Evolutionary conservation across 306 rosid genomes (phyloP).

Genomic region (Cicer cuneatum): DNA sequence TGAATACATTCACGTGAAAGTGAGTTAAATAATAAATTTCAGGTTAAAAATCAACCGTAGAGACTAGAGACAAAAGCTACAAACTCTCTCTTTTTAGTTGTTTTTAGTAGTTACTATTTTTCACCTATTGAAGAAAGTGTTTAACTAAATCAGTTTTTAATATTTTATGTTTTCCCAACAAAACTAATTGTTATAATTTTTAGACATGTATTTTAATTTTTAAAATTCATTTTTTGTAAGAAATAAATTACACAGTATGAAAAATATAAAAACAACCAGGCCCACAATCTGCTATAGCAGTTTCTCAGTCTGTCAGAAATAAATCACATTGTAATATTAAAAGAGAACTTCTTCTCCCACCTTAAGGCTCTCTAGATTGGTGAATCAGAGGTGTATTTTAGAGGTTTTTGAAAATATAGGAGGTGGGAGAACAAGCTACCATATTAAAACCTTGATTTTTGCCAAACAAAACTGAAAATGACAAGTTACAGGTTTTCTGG

Average conservation of each 20-base stretch:
- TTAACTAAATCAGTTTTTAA: constrained; percentile 5
- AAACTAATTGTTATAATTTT: constrained; percentile 12
- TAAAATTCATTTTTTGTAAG: not conserved
- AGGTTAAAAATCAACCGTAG: too few relatives aligned
- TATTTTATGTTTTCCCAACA: not conserved
- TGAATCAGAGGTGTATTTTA: too few relatives aligned
- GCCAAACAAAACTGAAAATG: constrained; percentile 10
- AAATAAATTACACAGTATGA: not conserved
- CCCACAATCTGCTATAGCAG: not conserved
- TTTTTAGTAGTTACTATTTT: not conserved
- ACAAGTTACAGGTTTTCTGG: not conserved
- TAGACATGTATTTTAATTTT: not conserved
- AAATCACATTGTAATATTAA: not conserved
- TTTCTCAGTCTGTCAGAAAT: constrained; percentile 4
- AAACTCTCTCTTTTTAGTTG: not conserved
- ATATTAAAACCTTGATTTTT: not conserved
- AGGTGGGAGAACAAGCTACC: too few relatives aligned
- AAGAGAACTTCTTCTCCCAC: too few relatives aligned
- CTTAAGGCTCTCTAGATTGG: too few relatives aligned
- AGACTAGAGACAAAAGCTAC: too few relatives aligned
- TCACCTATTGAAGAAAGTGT: not conserved
- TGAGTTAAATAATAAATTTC: too few relatives aligned
- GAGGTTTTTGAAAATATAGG: too few relatives aligned
- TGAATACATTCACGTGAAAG: too few relatives aligned
- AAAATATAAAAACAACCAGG: not conserved